Evolutionary conservation across 31 red algal genomes (phyloP).

Genomic region (Asparagopsis taxiformis): DNA sequence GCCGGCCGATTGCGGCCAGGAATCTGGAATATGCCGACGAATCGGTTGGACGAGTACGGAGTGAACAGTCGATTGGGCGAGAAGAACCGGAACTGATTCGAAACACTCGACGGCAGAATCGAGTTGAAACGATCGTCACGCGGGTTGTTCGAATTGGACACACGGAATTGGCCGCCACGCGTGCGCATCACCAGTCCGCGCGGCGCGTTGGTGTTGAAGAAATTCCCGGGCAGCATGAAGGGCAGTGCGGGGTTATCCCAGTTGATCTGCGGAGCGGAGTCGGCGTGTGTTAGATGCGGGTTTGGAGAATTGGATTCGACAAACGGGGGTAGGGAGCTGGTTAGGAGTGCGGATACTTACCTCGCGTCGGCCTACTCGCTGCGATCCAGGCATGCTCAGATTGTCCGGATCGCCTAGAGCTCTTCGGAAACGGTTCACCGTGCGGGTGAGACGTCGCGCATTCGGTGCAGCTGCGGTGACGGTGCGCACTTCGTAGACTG

Average conservation of each 20-base stretch:
- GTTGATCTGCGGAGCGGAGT: too few relatives aligned
- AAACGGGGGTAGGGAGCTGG: too few relatives aligned
- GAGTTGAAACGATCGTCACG: conserved; percentile 37
- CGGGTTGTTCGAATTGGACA: conserved; percentile 21
- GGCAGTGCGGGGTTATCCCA: conserved; percentile 45
- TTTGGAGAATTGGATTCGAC: too few relatives aligned
- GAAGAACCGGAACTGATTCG: conserved; percentile 13
- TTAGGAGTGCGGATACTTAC: too few relatives aligned
- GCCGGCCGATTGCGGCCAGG: conserved; percentile 7
- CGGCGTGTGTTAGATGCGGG: too few relatives aligned
- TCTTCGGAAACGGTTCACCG: conserved; percentile 2
- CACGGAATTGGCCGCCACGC: conserved; percentile 13
- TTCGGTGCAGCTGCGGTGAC: not conserved
- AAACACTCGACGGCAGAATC: conserved; percentile 2
- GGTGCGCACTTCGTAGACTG: not conserved
- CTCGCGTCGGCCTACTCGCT: not conserved
- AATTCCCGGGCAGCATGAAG: conserved; percentile 52
- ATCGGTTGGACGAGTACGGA: conserved; percentile 21
- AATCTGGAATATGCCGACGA: conserved; percentile 15
- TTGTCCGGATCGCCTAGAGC: conserved; percentile 28
- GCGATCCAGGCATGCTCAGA: conserved; percentile 2
- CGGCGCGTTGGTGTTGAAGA: conserved; percentile 28
- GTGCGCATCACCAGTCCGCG: conserved; percentile 24
- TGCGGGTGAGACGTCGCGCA: not conserved
- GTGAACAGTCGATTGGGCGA: conserved; percentile 37